phyloP scores from a whole-genome alignment of 2,329 filamentous ascomycete genomes.

The Chrysosporium queenslandicum region DNA sequence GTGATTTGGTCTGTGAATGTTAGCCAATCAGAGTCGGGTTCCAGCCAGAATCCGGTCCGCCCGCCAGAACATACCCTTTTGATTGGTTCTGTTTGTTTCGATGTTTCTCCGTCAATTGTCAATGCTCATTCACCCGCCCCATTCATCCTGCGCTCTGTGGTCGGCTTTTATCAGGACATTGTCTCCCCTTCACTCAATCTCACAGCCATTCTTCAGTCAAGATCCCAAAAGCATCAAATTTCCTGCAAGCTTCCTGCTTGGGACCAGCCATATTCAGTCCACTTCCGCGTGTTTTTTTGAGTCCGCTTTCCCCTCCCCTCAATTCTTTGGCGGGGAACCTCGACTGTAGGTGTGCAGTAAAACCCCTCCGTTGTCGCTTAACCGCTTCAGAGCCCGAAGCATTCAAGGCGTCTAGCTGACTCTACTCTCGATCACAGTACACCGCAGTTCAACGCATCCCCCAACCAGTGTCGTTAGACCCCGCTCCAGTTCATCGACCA shows the following conservation, averaged over 20 bases:
- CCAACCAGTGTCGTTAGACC: background rate
- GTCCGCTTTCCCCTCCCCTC: too few relatives aligned
- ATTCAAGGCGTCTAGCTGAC: background rate
- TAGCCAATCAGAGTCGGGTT: background rate
- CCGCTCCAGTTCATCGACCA: background rate
- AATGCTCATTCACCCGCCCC: background rate
- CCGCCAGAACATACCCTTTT: too few relatives aligned
- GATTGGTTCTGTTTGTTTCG: slow-evolving; percentile 1
- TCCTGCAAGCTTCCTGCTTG: too few relatives aligned
- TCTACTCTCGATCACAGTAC: background rate
- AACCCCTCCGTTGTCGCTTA: background rate
- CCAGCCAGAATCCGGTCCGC: too few relatives aligned
- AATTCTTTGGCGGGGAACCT: too few relatives aligned
- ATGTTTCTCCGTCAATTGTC: background rate
- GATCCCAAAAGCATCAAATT: too few relatives aligned
- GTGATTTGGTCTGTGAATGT: too few relatives aligned
- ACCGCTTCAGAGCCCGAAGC: background rate
- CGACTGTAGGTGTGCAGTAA: too few relatives aligned
- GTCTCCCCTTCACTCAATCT: too few relatives aligned
- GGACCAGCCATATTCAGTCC: too few relatives aligned
- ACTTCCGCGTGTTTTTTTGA: too few relatives aligned
- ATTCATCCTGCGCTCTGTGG: background rate
- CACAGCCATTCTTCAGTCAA: background rate
- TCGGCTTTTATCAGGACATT: background rate
- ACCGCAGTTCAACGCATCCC: background rate